phyloP scores from a whole-genome alignment of 1,284 basidiomycete species.

The Meripilus lineatus region DNA sequence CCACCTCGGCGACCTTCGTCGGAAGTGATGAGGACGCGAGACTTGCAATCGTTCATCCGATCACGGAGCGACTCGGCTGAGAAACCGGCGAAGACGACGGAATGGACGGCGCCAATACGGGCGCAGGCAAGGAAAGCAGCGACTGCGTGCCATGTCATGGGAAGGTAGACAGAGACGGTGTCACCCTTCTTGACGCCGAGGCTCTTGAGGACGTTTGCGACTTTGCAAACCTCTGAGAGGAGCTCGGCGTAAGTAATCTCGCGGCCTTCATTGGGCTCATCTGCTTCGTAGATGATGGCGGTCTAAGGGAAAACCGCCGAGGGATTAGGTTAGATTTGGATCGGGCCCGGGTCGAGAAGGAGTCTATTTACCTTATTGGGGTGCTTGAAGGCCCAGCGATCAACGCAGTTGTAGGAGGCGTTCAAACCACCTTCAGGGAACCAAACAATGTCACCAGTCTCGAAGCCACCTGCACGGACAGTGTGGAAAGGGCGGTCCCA shows the following conservation, averaged over 20 bases:
- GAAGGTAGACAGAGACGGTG: conserved; percentile 87
- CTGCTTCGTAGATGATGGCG: conserved; percentile 98
- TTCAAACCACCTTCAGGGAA: conserved; percentile 90
- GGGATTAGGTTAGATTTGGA: neutral
- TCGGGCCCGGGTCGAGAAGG: conserved; percentile 8
- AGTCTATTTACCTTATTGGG: conserved; percentile 75
- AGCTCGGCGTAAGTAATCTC: conserved; percentile 84
- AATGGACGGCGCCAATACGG: conserved; percentile 95
- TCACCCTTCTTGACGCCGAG: conserved; percentile 97
- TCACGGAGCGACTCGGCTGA: conserved; percentile 95
- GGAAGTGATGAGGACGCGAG: conserved; percentile 88
- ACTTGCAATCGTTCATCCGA: conserved; percentile 87
- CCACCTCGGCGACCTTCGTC: conserved; percentile 96
- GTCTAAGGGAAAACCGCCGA: conserved; percentile 37
- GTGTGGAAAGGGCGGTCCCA: conserved; percentile 94
- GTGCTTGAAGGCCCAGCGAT: conserved; percentile 90
- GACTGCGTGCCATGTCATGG: conserved; percentile 91
- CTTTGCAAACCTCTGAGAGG: conserved; percentile 81
- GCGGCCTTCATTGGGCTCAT: conserved; percentile 83
- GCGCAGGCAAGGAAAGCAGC: conserved; percentile 97
- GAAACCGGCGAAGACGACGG: conserved; percentile 99
- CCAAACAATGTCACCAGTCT: conserved; percentile 89
- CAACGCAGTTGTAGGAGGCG: conserved; percentile 97
- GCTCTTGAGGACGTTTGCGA: conserved; percentile 90
- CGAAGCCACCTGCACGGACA: conserved; percentile 82